Percentiles rank a stretch among this genome's conserved stretches.
Conservation (phyloP, 805 yeast species). For the Wickerhamomyces alni region DNA sequence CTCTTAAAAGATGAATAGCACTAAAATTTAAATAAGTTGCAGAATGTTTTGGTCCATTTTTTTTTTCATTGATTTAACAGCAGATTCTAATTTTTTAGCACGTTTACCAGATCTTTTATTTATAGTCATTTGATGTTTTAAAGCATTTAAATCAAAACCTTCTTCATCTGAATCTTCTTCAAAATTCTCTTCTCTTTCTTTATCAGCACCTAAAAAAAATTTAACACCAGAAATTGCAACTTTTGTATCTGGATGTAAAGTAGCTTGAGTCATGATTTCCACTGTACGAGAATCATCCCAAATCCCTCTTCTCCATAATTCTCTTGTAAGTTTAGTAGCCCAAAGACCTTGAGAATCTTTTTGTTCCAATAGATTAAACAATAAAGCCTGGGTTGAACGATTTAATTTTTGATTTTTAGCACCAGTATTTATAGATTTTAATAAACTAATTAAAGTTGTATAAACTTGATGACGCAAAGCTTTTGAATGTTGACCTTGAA, state of each 20-base stretch:
- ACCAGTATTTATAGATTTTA: constrained; percentile 83
- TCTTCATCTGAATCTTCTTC: constrained; percentile 69
- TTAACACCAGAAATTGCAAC: constrained; percentile 85
- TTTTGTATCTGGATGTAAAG: constrained; percentile 79
- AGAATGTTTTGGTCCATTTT: constrained; percentile 50
- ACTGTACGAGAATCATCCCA: constrained; percentile 98
- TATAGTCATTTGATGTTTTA: constrained; percentile 76
- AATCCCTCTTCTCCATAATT: constrained; percentile 94
- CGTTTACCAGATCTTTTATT: constrained; percentile 80
- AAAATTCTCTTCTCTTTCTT: constrained; percentile 80
- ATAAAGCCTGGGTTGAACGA: constrained; percentile 83
- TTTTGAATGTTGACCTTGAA: constrained; percentile 62
- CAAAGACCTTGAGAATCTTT: constrained; percentile 83
- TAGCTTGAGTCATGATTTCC: constrained; percentile 96
- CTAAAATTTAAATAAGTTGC: constrained; percentile 81
- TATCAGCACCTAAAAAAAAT: constrained; percentile 93
- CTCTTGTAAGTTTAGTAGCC: constrained; percentile 94
- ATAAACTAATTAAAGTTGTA: constrained; percentile 65
- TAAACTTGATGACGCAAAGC: constrained; percentile 79
- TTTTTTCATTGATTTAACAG: constrained; percentile 63
- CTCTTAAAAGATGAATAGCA: constrained; percentile 89
- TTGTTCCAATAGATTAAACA: constrained; percentile 79
- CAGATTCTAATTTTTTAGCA: constrained; percentile 72
- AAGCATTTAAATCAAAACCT: constrained; percentile 62
- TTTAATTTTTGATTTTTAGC: constrained; percentile 86